These are phyloP conservation scores for Cladophialophora carrionii DNA, from an alignment of 2,329 filamentous ascomycete genomes.

Conservation along the genomic window DNA sequence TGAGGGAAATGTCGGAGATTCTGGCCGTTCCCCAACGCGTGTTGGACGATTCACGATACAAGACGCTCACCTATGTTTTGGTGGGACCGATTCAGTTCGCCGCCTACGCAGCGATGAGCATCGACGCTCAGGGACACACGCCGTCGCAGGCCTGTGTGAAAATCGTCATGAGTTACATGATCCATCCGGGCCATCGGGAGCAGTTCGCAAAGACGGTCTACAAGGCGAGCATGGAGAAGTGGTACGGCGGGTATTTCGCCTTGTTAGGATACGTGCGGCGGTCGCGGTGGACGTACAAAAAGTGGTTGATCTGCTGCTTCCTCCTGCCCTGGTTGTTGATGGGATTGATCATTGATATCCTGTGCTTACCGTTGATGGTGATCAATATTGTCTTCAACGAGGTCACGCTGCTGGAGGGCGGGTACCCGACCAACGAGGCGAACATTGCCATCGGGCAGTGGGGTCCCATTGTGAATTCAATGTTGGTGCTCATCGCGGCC, in stretches of 20 bases:
- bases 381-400: conserved; percentile 40
- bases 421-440: conserved; percentile 37
- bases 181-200: conserved; percentile 27
- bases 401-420: conserved; percentile 34
- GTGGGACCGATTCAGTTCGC: conserved; percentile 38
- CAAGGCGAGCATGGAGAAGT: conserved; percentile 36
- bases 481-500: conserved; percentile 39
- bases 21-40: conserved; percentile 35
- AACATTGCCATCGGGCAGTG: conserved; percentile 40
- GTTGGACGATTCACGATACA: conserved; percentile 32
- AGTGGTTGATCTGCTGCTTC: conserved; percentile 20
- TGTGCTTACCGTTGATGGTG: conserved; percentile 38
- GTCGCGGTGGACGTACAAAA: conserved; percentile 22
- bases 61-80: conserved; percentile 30
- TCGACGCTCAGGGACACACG: conserved; percentile 33
- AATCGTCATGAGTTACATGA: conserved; percentile 36
- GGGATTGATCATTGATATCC: conserved; percentile 37
- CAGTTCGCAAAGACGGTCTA: conserved; percentile 37
- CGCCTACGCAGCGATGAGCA: conserved; percentile 37
- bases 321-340: conserved; percentile 37
- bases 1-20: conserved; percentile 36
- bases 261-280: conserved; percentile 36
- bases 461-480: conserved; percentile 37
- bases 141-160: conserved; percentile 35
- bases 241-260: conserved; percentile 40